These are phyloP conservation scores for Crithidia bombi DNA, from an alignment of 208 protist genomes.

Conservation along the genomic window DNA sequence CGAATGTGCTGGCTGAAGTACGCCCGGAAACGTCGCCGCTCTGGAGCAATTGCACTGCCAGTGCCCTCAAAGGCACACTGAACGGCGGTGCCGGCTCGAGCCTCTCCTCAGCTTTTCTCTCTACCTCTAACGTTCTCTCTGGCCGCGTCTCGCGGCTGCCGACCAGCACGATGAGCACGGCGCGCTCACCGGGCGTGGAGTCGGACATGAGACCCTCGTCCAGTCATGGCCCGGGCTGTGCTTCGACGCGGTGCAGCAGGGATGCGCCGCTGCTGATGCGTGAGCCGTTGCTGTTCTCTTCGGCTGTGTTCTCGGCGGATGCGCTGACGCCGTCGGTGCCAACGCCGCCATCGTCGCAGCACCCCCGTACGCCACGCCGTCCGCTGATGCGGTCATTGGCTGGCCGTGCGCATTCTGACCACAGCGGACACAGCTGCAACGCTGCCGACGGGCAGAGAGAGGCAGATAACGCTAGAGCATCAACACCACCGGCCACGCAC, in stretches of 20 bases:
- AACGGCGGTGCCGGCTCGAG: background rate
- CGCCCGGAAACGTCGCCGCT: background rate
- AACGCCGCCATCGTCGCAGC: constrained; percentile 9
- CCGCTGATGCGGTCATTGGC: constrained; percentile 3
- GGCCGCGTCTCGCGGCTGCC: constrained; percentile 6
- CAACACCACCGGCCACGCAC: constrained; percentile 12
- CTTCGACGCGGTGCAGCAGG: constrained; percentile 2
- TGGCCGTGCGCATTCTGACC: background rate
- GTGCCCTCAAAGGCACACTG: constrained; percentile 9
- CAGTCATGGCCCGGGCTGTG: background rate
- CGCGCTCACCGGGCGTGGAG: constrained; percentile 3
- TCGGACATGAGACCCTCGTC: background rate
- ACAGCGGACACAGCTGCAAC: background rate
- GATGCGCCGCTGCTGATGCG: background rate
- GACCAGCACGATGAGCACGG: constrained; percentile 8
- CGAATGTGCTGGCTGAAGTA: background rate
- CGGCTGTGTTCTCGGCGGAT: background rate
- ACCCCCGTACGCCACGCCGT: background rate
- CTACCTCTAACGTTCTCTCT: constrained; percentile 21
- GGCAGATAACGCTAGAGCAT: background rate
- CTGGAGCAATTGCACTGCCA: background rate
- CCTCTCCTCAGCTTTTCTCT: constrained; percentile 30
- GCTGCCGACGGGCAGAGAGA: background rate
- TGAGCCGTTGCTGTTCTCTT: background rate
- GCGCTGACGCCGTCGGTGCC: background rate